Evolutionary conservation across 2,329 filamentous ascomycete species (phyloP), one percentile per base, ranked within the genome.

Genomic region (Elsinoe arachidis): DNA sequence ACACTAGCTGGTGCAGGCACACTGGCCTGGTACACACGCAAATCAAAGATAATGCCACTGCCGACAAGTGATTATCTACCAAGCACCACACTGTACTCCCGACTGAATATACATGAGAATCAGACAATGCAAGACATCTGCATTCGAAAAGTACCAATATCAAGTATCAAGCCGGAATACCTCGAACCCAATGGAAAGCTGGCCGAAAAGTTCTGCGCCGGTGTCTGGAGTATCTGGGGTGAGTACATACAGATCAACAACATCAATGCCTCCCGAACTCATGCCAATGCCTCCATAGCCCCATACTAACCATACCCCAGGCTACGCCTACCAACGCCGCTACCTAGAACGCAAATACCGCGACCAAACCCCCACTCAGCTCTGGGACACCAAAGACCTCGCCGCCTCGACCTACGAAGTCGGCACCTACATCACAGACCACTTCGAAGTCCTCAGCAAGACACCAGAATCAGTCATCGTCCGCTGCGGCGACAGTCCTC

Each of bases 401-500:
- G 68, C 75, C 5, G 63, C 70, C n/a, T 81, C 75, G 58, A 75
- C 63, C 9, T 88, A 88, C 66, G 78, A 83, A 17, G 74, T 78
- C 38, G 85, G 85, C 34, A 86, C 85, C 1, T 67, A 75, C 39
- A 79, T 88, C 58, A 86, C 82, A 2, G 84, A 88, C 66, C 85
- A 88, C 69, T 88, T 88, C 65, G 83, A 88, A 68, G 84, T 88
- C 0, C 73, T 88, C 1, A 80, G 83, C 55, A 85, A 85, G 70
- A 83, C 80, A 0, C 73, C 79, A 0, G 76, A 76, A 5, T 73
- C 77, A 10, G 84, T 88, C 59, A 76, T 82, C 0, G 76, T 88
- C 19, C 80, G 85, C 19, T 85, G 81, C 62, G 85, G 85, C 14
- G 85, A 84, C 61, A 81, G 80, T 1, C 85, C 85, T 0, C 74